phyloP scores from a whole-genome alignment of 106 monocot genomes.

The Amphibolis antarctica region DNA sequence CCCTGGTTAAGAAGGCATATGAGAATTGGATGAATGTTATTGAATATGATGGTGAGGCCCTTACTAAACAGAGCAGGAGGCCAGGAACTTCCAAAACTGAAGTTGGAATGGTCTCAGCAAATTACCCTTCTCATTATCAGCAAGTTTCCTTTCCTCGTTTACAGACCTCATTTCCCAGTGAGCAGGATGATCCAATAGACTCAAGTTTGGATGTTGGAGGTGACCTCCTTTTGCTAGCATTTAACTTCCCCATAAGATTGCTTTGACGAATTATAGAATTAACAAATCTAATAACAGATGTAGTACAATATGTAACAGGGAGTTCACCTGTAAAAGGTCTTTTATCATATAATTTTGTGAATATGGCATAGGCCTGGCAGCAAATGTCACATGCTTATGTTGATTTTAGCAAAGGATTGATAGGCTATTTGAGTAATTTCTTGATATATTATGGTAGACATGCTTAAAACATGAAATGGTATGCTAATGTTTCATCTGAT shows the following conservation, averaged over 20 bases:
- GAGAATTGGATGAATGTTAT: conserved; percentile 53
- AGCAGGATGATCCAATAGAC: conserved; percentile 11
- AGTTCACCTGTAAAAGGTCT: no score
- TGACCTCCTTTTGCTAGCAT: not conserved
- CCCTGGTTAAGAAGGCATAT: conserved; percentile 45
- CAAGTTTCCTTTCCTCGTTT: conserved; percentile 13
- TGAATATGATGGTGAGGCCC: conserved; percentile 49
- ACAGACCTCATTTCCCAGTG: conserved; percentile 1
- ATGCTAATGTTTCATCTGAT: not conserved
- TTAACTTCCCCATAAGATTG: no score
- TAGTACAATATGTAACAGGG: no score
- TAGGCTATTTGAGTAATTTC: no score
- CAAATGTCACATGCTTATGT: no score
- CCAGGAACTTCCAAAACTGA: not conserved
- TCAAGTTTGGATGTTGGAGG: conserved; percentile 1
- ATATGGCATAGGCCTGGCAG: no score
- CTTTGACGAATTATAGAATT: no score
- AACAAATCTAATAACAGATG: no score
- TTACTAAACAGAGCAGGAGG: conserved; percentile 21
- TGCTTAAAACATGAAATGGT: no score
- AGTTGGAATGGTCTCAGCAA: not conserved
- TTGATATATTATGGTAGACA: no score
- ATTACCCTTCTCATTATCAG: conserved; percentile 6
- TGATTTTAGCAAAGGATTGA: no score
- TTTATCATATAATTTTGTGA: no score